Percentiles rank a stretch among this genome's conserved stretches.
Evolutionary conservation across 2,329 filamentous ascomycete species (phyloP).

Genomic region (Fusarium dlaminii): DNA sequence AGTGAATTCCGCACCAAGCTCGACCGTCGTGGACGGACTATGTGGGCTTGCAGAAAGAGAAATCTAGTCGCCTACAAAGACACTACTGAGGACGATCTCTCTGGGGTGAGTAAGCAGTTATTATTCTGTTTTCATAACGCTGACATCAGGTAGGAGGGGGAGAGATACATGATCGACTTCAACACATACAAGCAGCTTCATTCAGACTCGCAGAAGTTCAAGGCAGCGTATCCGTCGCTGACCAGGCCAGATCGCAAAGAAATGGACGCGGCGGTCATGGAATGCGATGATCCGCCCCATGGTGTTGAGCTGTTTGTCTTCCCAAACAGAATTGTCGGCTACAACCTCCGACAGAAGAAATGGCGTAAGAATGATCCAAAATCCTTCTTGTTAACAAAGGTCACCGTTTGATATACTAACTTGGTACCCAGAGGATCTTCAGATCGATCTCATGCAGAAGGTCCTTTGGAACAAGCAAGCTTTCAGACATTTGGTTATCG

Average conservation of each 20-base stretch:
- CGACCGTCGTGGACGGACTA: neutral
- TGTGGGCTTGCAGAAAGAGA: neutral
- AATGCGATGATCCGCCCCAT: neutral
- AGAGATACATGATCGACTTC: neutral
- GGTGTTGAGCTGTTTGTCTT: neutral
- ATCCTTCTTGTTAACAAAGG: neutral
- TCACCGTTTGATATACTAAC: neutral
- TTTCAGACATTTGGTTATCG: constrained; percentile 17
- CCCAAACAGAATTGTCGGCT: neutral
- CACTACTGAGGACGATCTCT: neutral
- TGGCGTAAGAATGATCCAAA: neutral
- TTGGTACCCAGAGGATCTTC: neutral
- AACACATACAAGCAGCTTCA: neutral
- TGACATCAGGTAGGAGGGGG: neutral
- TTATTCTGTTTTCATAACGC: neutral
- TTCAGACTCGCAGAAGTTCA: neutral
- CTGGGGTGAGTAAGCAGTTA: too few species aligned
- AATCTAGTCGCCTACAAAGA: neutral
- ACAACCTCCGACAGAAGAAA: neutral
- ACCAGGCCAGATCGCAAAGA: neutral
- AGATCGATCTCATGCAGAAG: constrained; percentile 7
- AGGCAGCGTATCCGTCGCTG: neutral
- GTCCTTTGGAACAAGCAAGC: constrained; percentile 24
- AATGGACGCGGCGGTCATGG: neutral
- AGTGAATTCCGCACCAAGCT: neutral